Evolutionary conservation across 176 grass and related monocot genomes (phyloP), one percentile per base, ranked within the genome.

Genomic region (Raddia distichophylla): DNA sequence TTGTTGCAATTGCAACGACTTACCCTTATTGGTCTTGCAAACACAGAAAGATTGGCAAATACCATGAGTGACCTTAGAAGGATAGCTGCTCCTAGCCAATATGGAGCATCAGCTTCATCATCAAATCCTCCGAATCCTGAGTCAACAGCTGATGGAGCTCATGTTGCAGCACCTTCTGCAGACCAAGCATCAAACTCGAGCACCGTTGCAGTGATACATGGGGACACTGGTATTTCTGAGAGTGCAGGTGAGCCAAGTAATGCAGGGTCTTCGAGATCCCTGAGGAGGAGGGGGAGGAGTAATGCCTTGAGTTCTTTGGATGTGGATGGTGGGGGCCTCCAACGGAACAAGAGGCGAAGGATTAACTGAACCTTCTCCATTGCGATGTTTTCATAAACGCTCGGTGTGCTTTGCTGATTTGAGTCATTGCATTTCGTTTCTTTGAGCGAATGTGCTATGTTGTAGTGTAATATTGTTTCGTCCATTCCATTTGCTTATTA

Each of bases 111-210:
- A 6, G 67, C 90, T 82, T 93, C 89, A 37, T 83, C 76, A 60
- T 69, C 84, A 10, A 85, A 90, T 62, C 87, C 79, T 83, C 84
- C 78, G 75, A 95, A 85, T 86, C 79, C 69, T 3, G 90, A 86
- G 58, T 74, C 84, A 76, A 77, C 72, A 22, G 48, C 58, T 44
- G 83, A 76, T 32, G 76, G 73, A 78, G 37, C 46, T 71, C 82
- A 74, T 69, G 82, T 86, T 46, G 79, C 59, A 73, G 86, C 85
- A 62, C 86, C 94, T 67, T 90, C 89, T 79, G 83, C 87, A 46
- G 90, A 99, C 60, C 95, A 95, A 84, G 87, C 84, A 40, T 99
- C 89, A 74, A 94, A 90, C 74, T 99, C 87, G 2, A 99, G 96
- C 72, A 99, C 96, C 71, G 86, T 88, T 90, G 89, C 93, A 46